These are phyloP conservation scores for Casuarina cunninghamiana DNA, from an alignment of 306 rosid genomes.

Conservation along the genomic window DNA sequence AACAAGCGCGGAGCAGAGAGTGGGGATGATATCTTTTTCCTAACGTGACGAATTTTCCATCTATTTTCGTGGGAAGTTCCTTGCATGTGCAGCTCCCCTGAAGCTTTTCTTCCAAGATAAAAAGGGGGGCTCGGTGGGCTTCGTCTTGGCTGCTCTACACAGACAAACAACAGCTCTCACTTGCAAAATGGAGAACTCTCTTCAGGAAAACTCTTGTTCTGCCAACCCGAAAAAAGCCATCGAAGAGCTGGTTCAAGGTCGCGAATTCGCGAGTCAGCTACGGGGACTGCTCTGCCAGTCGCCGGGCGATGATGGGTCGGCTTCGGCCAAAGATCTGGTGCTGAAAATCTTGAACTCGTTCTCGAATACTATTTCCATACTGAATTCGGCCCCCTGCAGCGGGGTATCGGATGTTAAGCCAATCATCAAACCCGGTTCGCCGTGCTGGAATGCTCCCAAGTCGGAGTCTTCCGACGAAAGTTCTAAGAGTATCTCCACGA, in stretches of 20 bases:
- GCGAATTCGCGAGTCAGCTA: constrained; percentile 34
- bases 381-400: constrained; percentile 20
- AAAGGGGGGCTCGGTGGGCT: not conserved
- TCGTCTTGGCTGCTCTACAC: not conserved
- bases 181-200: not conserved
- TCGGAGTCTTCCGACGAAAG: constrained; percentile 49
- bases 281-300: constrained; percentile 9
- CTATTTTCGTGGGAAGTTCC: constrained; percentile 29
- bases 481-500: constrained; percentile 26
- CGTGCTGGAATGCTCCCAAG: constrained; percentile 23
- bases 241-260: constrained; percentile 49
- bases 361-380: constrained; percentile 34
- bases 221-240: constrained; percentile 14
- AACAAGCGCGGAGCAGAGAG: not conserved
- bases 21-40: not conserved
- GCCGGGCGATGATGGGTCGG: not conserved
- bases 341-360: constrained; percentile 41
- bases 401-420: constrained; percentile 15
- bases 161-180: not conserved
- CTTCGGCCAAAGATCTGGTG: constrained; percentile 32
- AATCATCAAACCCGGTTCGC: not conserved
- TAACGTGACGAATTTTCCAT: constrained; percentile 35
- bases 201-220: constrained; percentile 5
- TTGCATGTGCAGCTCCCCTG: constrained; percentile 8
- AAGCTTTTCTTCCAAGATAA: not conserved